A percentile compares a stretch with the other conserved stretches of the same genome.
These are phyloP conservation scores for Apiospora koreana DNA, from an alignment of 2,329 filamentous ascomycete genomes.

Conservation along the genomic window DNA sequence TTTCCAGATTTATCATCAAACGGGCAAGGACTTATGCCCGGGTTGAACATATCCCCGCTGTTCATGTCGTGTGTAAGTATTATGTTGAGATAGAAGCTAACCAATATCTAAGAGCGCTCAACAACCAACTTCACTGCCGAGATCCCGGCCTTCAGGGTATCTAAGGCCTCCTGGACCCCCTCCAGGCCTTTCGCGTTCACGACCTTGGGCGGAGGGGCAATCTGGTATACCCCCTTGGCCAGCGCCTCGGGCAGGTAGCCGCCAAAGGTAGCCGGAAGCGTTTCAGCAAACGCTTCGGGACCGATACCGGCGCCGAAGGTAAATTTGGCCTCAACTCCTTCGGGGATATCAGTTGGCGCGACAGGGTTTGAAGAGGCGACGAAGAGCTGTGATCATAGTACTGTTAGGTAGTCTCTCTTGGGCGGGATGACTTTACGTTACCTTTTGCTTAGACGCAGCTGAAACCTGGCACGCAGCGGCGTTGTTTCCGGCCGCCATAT, in stretches of 20 bases:
- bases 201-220: background rate
- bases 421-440: too few relatives aligned
- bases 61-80: too few relatives aligned
- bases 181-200: conserved; percentile 13
- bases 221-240: conserved; percentile 11
- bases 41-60: too few relatives aligned
- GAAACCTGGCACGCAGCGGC: conserved; percentile 16
- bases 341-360: conserved; percentile 12
- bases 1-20: too few relatives aligned
- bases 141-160: conserved; percentile 10
- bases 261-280: conserved; percentile 15
- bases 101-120: background rate
- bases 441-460: conserved; percentile 19
- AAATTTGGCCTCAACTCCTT: conserved; percentile 15
- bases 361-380: conserved; percentile 11
- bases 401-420: too few relatives aligned
- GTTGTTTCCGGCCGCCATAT: conserved; percentile 18
- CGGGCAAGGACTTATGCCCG: too few relatives aligned
- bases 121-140: conserved; percentile 9
- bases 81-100: too few relatives aligned
- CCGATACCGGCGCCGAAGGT: conserved; percentile 12
- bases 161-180: conserved; percentile 19
- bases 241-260: conserved; percentile 17
- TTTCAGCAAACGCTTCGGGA: conserved; percentile 8
- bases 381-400: background rate